phyloP scores from a whole-genome alignment of 495 filamentous ascomycete species.

The Annulohypoxylon moriforme region DNA sequence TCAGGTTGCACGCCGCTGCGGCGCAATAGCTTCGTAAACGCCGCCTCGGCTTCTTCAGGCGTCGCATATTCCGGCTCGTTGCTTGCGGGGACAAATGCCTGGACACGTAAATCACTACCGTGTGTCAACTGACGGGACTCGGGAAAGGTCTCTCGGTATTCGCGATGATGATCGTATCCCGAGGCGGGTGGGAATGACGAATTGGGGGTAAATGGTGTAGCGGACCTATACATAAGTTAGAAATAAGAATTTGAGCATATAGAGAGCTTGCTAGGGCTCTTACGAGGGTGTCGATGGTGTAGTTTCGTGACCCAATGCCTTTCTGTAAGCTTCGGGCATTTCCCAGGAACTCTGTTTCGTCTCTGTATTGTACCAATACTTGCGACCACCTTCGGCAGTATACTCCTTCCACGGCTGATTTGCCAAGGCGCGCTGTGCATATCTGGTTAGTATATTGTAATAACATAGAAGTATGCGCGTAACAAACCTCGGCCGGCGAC shows the following conservation, averaged over 20 bases:
- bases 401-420: constrained; percentile 95
- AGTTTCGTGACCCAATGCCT: constrained; percentile 65
- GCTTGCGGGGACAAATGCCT: constrained; percentile 69
- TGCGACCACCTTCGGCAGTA: constrained; percentile 82
- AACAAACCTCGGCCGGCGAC: constrained; percentile 82
- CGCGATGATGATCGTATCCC: constrained; percentile 53
- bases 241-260: constrained; percentile 36
- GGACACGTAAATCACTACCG: constrained; percentile 71
- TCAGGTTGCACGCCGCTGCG: constrained; percentile 86
- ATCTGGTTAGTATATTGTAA: constrained; percentile 19
- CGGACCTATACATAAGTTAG: constrained; percentile 53
- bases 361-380: constrained; percentile 95
- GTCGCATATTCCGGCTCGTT: constrained; percentile 86
- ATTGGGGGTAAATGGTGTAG: constrained; percentile 74
- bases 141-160: constrained; percentile 65
- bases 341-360: constrained; percentile 95
- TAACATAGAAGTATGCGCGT: constrained; percentile 11
- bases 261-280: constrained; percentile 47
- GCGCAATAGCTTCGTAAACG: constrained; percentile 91
- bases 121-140: constrained; percentile 76
- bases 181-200: constrained; percentile 61
- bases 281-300: constrained; percentile 70
- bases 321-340: constrained; percentile 87
- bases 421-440: constrained; percentile 75
- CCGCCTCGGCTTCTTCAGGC: constrained; percentile 90